Percentiles rank a stretch among this genome's conserved stretches.
Evolutionary conservation across 2,329 filamentous ascomycete species (phyloP).

Genomic region (Cucurbitaria berberidis): DNA sequence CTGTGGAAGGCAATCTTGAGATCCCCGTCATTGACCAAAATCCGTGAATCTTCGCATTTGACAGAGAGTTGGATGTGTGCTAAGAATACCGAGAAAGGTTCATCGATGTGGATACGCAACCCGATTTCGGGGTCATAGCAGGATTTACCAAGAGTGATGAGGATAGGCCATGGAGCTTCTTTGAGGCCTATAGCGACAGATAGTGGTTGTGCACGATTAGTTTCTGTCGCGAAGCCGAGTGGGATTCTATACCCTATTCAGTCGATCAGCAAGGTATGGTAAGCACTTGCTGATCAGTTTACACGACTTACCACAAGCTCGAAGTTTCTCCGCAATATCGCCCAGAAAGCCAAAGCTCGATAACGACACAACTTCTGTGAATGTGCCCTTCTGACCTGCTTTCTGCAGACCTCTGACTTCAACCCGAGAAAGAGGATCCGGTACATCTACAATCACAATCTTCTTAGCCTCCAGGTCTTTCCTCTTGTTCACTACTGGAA

Average conservation of each 20-base stretch:
- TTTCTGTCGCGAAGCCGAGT: not conserved
- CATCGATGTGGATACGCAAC: not conserved
- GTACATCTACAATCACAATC: not conserved
- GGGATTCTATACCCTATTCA: not conserved
- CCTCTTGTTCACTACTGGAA: not conserved
- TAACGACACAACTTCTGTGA: not conserved
- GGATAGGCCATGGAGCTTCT: not conserved
- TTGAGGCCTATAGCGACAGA: not conserved
- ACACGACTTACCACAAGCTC: not conserved
- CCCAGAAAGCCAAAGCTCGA: not conserved
- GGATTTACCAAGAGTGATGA: not conserved
- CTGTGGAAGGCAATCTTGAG: conserved; percentile 21
- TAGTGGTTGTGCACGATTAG: not conserved
- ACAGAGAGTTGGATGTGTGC: not conserved
- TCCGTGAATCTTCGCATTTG: not conserved
- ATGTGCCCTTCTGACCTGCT: not conserved
- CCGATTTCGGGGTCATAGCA: not conserved
- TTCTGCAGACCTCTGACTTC: not conserved
- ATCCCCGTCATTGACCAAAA: conserved; percentile 13
- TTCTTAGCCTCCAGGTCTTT: not conserved
- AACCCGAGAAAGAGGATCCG: not conserved
- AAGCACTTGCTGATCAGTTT: too few species aligned
- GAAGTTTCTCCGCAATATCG: not conserved
- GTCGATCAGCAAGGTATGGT: too few species aligned
- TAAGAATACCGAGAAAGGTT: not conserved